Evolutionary conservation across 2,329 filamentous ascomycete genomes (phyloP).

Genomic region (Colletotrichum spinosum): DNA sequence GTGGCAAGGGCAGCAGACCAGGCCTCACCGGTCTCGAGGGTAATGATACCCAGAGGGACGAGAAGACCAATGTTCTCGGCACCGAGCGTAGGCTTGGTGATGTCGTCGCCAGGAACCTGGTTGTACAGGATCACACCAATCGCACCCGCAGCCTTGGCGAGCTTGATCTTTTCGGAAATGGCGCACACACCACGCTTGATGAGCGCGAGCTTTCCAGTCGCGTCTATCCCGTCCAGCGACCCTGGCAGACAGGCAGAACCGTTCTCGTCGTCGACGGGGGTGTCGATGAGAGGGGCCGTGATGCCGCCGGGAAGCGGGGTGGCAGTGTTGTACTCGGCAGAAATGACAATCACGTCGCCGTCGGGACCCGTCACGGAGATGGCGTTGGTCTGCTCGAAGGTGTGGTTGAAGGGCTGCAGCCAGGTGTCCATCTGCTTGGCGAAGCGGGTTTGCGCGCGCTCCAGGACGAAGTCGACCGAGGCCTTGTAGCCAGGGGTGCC

Average conservation of each 20-base stretch:
- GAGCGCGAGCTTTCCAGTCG: slow-evolving; percentile 56
- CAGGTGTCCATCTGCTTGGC: slow-evolving; percentile 55
- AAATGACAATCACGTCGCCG: slow-evolving; percentile 55
- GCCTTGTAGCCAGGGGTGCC: slow-evolving; percentile 63
- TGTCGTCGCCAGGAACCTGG: slow-evolving; percentile 60
- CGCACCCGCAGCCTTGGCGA: slow-evolving; percentile 55
- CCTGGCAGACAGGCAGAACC: slow-evolving; percentile 55
- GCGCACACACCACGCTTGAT: slow-evolving; percentile 57
- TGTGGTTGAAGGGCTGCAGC: slow-evolving; percentile 51
- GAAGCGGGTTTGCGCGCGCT: slow-evolving; percentile 45
- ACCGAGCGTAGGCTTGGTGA: slow-evolving; percentile 65
- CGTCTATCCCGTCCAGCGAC: slow-evolving; percentile 57
- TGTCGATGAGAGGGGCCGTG: slow-evolving; percentile 50
- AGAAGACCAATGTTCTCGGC: slow-evolving; percentile 50
- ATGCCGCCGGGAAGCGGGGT: slow-evolving; percentile 53
- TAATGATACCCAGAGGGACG: slow-evolving; percentile 50
- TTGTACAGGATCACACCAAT: slow-evolving; percentile 69
- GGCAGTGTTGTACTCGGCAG: slow-evolving; percentile 58
- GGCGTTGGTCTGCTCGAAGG: slow-evolving; percentile 52
- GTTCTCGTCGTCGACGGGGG: slow-evolving; percentile 50
- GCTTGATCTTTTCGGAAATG: slow-evolving; percentile 55
- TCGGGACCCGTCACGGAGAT: slow-evolving; percentile 58
- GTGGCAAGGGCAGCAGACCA: slow-evolving; percentile 49
- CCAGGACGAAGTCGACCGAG: slow-evolving; percentile 62
- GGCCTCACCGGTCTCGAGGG: slow-evolving; percentile 47